Base-by-base conservation (phyloP, 176 grass and related monocot genomes). In the Zoysia japonica region DNA sequence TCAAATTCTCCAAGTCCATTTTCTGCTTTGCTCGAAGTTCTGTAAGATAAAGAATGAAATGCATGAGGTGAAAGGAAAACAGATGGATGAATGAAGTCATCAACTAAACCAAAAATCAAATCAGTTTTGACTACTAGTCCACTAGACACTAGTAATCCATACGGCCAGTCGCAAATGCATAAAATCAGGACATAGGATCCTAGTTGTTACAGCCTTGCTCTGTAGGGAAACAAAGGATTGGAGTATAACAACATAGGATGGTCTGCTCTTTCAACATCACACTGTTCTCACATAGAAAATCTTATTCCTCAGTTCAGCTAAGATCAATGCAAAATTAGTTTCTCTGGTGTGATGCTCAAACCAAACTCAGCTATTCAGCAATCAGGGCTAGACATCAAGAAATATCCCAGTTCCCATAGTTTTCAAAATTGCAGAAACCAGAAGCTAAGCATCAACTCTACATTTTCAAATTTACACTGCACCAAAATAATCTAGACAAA, bases 21-120 rank as follows among this genome's bases (percentile, higher is more conserved):
- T 76, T 89, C 72, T 99, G 90, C 70, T 89, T 99, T 65, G 73
- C 88, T 43, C 82, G 79, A 56, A 95, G 91, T 87, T 94, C 96
- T 95, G 86, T 65, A 83, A 73, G 93, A 75, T 47, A 86, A 73
- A 70, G 28, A 67, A 61, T 9, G 1, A 36, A 66, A 69, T 11
- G 66, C 5, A 47, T 80, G 43, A 64, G 42, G 51, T 52, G 66
- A 43, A 56, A 78, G 49, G 47, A 46, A 76, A 52, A 53, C 9
- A 81, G 17, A 71, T 11, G 28, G 28, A 28, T 28, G 28, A 28
- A 28, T 28, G 28, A 28, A 28, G 28, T 62, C 19, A 57, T 76
- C 43, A 37, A 2, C 1, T 13, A 72, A 77, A 77, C 38, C 12
- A 41, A 60, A 53, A 48, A n/a, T 2, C 15, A 63, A 43, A 60